Percentiles rank a stretch among this genome's conserved stretches.
These are phyloP conservation scores for Cucurbita moschata DNA, from an alignment of 306 rosid species.

Conservation along the genomic window DNA sequence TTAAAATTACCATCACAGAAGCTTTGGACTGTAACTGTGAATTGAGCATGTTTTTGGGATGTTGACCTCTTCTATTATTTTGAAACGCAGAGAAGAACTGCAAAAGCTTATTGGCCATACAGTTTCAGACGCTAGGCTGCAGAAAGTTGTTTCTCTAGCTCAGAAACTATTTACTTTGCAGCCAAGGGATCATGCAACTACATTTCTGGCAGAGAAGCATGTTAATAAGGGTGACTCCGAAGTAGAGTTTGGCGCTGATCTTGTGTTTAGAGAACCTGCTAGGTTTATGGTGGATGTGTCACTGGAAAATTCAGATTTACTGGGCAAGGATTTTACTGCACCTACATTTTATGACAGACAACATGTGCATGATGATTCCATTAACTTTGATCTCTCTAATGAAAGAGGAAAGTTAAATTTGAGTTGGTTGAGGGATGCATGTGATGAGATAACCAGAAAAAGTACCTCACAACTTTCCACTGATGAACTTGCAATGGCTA, in stretches of 20 bases:
- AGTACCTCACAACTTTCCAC: conserved; percentile 39
- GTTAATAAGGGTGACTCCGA: conserved; percentile 19
- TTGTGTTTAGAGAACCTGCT: conserved; percentile 58
- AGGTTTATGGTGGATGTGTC: conserved; percentile 72
- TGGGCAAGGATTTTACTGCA: conserved; percentile 32
- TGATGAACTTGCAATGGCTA: conserved; percentile 84
- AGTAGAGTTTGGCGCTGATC: conserved; percentile 75
- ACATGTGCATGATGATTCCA: conserved; percentile 10
- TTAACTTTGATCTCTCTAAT: conserved; percentile 10
- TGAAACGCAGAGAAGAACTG: conserved; percentile 53
- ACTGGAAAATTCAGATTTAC: conserved; percentile 50
- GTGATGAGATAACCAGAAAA: conserved; percentile 44
- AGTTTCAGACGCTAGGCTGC: conserved; percentile 46
- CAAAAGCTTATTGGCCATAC: conserved; percentile 48
- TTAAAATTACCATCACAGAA: not conserved
- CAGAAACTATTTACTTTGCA: conserved; percentile 46
- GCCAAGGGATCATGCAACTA: conserved; percentile 27
- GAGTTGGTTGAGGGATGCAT: conserved; percentile 70
- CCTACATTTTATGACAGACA: conserved; percentile 31
- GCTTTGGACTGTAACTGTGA: conserved; percentile 2
- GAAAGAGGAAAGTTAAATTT: conserved; percentile 30
- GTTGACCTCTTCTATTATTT: conserved; percentile 4
- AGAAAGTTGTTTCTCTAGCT: conserved; percentile 51
- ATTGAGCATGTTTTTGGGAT: not conserved
- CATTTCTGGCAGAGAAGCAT: conserved; percentile 15